Evolutionary conservation across 169 alveolate species (phyloP), one percentile per base, ranked within the genome.

Genomic region (Blepharisma undulans): DNA sequence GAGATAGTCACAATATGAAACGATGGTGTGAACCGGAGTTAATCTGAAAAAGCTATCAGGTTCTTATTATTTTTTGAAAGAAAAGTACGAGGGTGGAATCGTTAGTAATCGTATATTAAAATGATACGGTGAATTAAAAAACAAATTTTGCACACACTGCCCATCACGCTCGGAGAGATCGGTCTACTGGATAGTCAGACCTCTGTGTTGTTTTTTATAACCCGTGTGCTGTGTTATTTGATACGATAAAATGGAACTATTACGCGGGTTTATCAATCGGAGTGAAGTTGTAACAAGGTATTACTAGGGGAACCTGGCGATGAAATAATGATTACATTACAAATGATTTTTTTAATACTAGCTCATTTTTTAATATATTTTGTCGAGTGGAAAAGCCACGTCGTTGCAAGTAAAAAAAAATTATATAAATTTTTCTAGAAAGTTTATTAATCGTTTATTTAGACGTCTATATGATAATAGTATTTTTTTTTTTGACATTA

Each of bases 231-330:
- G 32, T 6, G 27, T 72, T 32, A 30, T 29, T 78, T 19, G 3
- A 4, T 22, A 14, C 16, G 16, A 14, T 78, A 78, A 78, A 78
- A 19, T 4, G 86, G 60, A 22, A 78, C 86, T 30, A 32, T n/a
- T 82, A 82, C 22, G 30, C 30, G 19, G n/a, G 60, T 36, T 36
- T 36, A 90, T 87, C 77, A 90, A 90, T 90, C 90, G 76, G 93
- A 86, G 95, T 76, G 93, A 92, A 92, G 95, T 92, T 90, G 95
- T 72, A 92, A 92, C 95, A 92, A 92, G 95, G 95, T 92, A 92
- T 80, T 90, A 90, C 93, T 92, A 92, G 93, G 90, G 93, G 95
- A 92, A 92, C 90, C 93, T 92, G 95, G 80, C 84, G 61, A 80
- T 92, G 95, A 92, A 92, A 10, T 84, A 92, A 32, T 61, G 6